Percentiles rank a stretch among this genome's conserved stretches.
Conservation (phyloP, 2,329 filamentous ascomycete species). For the Botrytis porri region DNA sequence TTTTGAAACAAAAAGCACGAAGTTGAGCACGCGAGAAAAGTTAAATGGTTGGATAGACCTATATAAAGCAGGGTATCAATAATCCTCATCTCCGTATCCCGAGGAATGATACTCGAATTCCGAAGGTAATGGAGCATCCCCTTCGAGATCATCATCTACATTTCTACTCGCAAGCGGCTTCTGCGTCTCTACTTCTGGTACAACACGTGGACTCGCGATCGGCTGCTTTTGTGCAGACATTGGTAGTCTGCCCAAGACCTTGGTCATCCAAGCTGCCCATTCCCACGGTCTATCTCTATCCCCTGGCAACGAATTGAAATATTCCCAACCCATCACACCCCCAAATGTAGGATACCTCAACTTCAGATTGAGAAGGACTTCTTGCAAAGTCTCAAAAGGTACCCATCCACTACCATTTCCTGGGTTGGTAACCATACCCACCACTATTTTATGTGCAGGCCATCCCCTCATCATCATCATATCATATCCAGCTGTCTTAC, state of each 20-base stretch:
- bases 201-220: background rate
- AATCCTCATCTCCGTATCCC: conserved; percentile 23
- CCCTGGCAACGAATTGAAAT: conserved; percentile 77
- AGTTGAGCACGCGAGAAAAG: background rate
- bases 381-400: conserved; percentile 53
- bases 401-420: conserved; percentile 69
- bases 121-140: conserved; percentile 24
- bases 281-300: conserved; percentile 64
- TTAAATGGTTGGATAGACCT: background rate
- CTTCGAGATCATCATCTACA: conserved; percentile 19
- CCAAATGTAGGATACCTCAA: conserved; percentile 68
- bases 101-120: conserved; percentile 30
- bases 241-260: conserved; percentile 9
- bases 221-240: background rate
- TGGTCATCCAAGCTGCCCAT: conserved; percentile 68
- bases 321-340: conserved; percentile 94
- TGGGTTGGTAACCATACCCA: conserved; percentile 78
- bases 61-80: background rate
- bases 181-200: background rate
- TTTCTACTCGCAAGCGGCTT: background rate
- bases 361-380: conserved; percentile 55
- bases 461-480: conserved; percentile 62
- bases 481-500: conserved; percentile 47
- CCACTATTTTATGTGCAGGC: conserved; percentile 68
- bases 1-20: background rate